Evolutionary conservation across 345 rosid genomes (phyloP).

Genomic region (Hibiscus syriacus): DNA sequence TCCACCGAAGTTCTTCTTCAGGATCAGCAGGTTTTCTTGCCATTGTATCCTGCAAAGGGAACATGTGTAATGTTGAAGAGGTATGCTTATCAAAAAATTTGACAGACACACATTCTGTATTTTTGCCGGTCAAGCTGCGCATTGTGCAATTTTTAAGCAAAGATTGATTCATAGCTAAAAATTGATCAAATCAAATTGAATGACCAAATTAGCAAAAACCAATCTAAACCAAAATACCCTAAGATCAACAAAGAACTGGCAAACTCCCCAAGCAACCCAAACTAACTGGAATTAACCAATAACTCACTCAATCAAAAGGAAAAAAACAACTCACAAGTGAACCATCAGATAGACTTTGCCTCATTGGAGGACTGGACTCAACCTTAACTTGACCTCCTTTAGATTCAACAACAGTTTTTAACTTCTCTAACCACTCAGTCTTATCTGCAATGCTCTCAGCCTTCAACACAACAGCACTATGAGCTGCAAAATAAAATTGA

Average conservation of each 20-base stretch:
- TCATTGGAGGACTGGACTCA: conserved; percentile 49
- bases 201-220: background rate
- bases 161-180: background rate
- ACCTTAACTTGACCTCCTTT: conserved; percentile 60
- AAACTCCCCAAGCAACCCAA: too few species aligned
- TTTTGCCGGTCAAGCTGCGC: too few species aligned
- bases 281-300: conserved; percentile 1
- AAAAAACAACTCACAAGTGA: conserved; percentile 96
- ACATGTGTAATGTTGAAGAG: background rate
- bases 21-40: conserved; percentile 90
- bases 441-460: conserved; percentile 87
- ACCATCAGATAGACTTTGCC: conserved; percentile 94
- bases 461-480: conserved; percentile 71
- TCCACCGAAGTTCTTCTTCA: conserved; percentile 98
- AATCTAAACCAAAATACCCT: background rate
- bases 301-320: too few species aligned
- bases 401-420: conserved; percentile 54
- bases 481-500: conserved; percentile 52
- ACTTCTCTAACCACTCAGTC: conserved; percentile 76
- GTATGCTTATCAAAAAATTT: too few species aligned
- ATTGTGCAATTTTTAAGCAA: too few species aligned
- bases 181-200: background rate
- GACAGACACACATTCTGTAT: too few species aligned
- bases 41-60: conserved; percentile 66
- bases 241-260: background rate